Conservation (phyloP, 495 filamentous ascomycete species). For the Aspergillus nanangensis region DNA sequence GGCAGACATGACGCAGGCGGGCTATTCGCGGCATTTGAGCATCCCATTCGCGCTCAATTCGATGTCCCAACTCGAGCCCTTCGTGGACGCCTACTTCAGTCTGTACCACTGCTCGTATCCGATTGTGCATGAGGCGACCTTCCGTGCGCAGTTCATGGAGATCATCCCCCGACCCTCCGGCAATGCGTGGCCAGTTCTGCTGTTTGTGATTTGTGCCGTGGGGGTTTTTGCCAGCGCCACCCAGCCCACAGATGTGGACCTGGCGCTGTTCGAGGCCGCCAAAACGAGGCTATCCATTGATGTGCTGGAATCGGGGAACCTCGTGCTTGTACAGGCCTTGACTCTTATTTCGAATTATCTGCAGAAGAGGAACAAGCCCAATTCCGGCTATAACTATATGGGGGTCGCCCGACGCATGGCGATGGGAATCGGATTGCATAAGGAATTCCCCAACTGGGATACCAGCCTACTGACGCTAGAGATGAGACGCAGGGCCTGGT, state of each 20-base stretch:
- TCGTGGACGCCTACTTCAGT: constrained; percentile 15
- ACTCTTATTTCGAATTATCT: constrained; percentile 15
- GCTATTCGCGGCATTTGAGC: not conserved
- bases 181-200: constrained; percentile 15
- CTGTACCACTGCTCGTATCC: constrained; percentile 16
- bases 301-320: constrained; percentile 16
- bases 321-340: constrained; percentile 14
- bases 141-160: constrained; percentile 20
- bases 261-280: constrained; percentile 14
- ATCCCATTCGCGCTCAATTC: constrained; percentile 7
- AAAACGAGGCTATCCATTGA: constrained; percentile 16
- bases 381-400: constrained; percentile 19
- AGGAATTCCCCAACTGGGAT: constrained; percentile 12
- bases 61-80: constrained; percentile 1
- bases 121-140: constrained; percentile 19
- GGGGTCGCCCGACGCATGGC: constrained; percentile 18
- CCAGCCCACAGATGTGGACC: constrained; percentile 7
- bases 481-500: constrained; percentile 15
- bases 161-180: constrained; percentile 11
- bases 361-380: constrained; percentile 19
- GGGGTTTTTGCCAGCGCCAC: constrained; percentile 12
- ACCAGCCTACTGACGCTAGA: constrained; percentile 7
- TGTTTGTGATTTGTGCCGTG: constrained; percentile 13
- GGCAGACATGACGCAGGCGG: not conserved
- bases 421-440: constrained; percentile 18